phyloP scores from a whole-genome alignment of 176 grass and related monocot species.

The Zea mays region Zm-B73-REFERENCE-NAM-5.0 NC_050104.1:22593501-22594000 shows the following conservation, averaged over 20 bases:
- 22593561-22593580: conserved; percentile 34
- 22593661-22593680: conserved; percentile 22
- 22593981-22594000: conserved; percentile 16
- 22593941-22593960: conserved; percentile 24
- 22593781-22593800: conserved; percentile 36
- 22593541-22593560: conserved; percentile 37
- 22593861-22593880: conserved; percentile 23
- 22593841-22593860: conserved; percentile 21
- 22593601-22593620: conserved; percentile 30
- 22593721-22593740: background rate
- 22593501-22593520: conserved; percentile 39
- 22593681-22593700: conserved; percentile 32
- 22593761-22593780: conserved; percentile 46
- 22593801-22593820: conserved; percentile 24
- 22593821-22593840: conserved; percentile 31
- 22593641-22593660: conserved; percentile 22
- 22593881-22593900: background rate
- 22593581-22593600: conserved; percentile 31
- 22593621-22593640: conserved; percentile 51
- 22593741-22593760: conserved; percentile 17
- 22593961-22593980: background rate
- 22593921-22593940: conserved; percentile 32
- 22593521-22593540: conserved; percentile 36
- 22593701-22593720: conserved; percentile 48
- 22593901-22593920: background rate